Base-by-base conservation (phyloP, 768 basidiomycete genomes). In the Auricularia cornea region DNA sequence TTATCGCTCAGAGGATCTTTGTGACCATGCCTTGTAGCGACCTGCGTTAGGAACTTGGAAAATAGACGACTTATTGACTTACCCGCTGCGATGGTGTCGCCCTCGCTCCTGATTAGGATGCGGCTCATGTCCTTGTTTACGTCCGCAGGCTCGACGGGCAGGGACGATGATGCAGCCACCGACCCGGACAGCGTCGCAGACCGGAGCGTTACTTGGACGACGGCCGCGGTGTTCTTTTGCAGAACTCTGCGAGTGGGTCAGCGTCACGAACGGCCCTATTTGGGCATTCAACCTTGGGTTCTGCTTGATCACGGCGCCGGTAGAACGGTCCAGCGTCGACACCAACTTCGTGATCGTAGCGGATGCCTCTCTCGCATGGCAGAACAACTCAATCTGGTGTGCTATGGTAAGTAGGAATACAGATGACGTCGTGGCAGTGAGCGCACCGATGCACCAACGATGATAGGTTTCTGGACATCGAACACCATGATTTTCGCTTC, bases 101-200 rank as follows among this genome's bases (percentile, higher is more conserved):
- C 97, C 32, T 85, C 87, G 61, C 96, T 78, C 52, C 97, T 79
- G 63, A 99, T 79, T 66, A 99, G 71, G 60, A 99, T 83, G 57
- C 97, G 78, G 0, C 97, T 97, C 97, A 98, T 97, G 62, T 95
- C 92, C 74, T 98, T 99, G 76, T 95, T 98, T 6, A 77, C 76
- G 1, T 85, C 74, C 68, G 97, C 96, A 1, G 90, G 82, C 71
- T 98, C 97, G 18, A 98, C 71, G 14, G 97, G 92, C 29, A 98
- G 88, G 2, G 86, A 81, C 8, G 84, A 79, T 18, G 78, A 76
- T 35, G 74, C 71, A 0, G 79, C 66, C 12, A 76, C 69, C 10
- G 80, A 72, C 11, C 84, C 83, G 5, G 82, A 81, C 6, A 82
- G 73, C 16, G 81, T 77, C 1, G 80, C 76, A 3, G 80, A 76